phyloP scores from a whole-genome alignment of 73 alveolate genomes.

The Paramecium octaurelia region DNA sequence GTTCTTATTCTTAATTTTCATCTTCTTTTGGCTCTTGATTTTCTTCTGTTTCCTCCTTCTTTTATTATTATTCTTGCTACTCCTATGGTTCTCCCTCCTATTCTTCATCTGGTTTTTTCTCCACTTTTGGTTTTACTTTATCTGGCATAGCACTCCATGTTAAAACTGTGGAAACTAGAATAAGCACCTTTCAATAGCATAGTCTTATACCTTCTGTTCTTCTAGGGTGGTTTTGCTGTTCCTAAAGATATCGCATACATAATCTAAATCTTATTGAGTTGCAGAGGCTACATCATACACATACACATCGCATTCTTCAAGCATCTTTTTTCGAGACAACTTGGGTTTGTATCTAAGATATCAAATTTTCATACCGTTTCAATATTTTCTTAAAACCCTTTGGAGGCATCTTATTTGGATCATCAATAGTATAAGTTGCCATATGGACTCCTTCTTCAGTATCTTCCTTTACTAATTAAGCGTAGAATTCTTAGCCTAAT shows the following conservation, averaged over 20 bases:
- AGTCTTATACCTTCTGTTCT: conserved; percentile 46
- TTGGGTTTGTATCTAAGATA: conserved; percentile 42
- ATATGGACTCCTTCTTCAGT: conserved; percentile 60
- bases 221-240: conserved; percentile 40
- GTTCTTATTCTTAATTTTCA: conserved; percentile 52
- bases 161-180: conserved; percentile 85
- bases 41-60: conserved; percentile 68
- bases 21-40: conserved; percentile 60
- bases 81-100: conserved; percentile 63
- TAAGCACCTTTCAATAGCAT: conserved; percentile 66
- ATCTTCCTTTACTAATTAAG: conserved; percentile 48
- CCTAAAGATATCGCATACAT: conserved; percentile 39
- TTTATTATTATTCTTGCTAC: conserved; percentile 30
- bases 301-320: conserved; percentile 67
- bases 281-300: conserved; percentile 53
- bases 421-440: conserved; percentile 57
- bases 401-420: conserved; percentile 37
- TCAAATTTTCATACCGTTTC: background rate
- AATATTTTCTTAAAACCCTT: conserved; percentile 59
- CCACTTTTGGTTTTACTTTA: conserved; percentile 69
- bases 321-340: conserved; percentile 60
- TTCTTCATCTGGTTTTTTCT: conserved; percentile 68
- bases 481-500: conserved; percentile 51
- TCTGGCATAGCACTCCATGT: conserved; percentile 93
- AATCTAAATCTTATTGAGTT: conserved; percentile 22